Conservation (phyloP, 2,329 filamentous ascomycete species). For the Colletotrichum sidae region DNA sequence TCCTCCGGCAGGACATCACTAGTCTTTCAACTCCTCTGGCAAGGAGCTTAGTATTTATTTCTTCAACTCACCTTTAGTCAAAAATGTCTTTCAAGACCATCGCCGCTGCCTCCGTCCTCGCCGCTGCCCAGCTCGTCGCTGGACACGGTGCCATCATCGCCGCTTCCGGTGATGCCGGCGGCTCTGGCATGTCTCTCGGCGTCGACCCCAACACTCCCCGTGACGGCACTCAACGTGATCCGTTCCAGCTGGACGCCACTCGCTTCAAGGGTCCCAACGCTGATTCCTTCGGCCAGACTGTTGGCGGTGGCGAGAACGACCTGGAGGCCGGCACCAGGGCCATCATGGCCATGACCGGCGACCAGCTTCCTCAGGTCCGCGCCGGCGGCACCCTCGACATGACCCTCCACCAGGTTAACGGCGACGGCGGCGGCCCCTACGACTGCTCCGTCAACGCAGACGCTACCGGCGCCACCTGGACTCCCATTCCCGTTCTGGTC, state of each 20-base stretch:
- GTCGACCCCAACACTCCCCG: constrained; percentile 68
- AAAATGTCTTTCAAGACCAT: constrained; percentile 47
- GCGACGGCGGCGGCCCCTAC: constrained; percentile 54
- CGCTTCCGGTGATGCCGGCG: constrained; percentile 68
- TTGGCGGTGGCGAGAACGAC: constrained; percentile 67
- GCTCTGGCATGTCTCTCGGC: constrained; percentile 63
- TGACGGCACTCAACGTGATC: constrained; percentile 68
- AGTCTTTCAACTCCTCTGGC: constrained; percentile 33
- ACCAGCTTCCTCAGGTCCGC: constrained; percentile 68
- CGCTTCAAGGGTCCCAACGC: constrained; percentile 67
- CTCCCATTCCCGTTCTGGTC: constrained; percentile 60
- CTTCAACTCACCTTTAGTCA: constrained; percentile 27
- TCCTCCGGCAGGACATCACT: constrained; percentile 36
- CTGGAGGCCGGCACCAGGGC: constrained; percentile 65
- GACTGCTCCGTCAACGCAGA: constrained; percentile 68
- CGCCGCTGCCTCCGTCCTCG: constrained; percentile 60
- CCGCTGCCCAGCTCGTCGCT: constrained; percentile 65
- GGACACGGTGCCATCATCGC: constrained; percentile 71
- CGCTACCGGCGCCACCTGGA: constrained; percentile 62
- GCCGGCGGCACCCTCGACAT: constrained; percentile 68
- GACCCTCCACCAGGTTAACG: constrained; percentile 52
- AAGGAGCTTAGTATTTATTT: constrained; percentile 29
- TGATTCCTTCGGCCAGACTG: constrained; percentile 68
- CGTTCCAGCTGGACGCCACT: constrained; percentile 74
- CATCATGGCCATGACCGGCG: constrained; percentile 69